Percentiles rank a stretch among this genome's conserved stretches.
Evolutionary conservation across 2,329 filamentous ascomycete species (phyloP).

Genomic region (Fusarium proliferatum): DNA sequence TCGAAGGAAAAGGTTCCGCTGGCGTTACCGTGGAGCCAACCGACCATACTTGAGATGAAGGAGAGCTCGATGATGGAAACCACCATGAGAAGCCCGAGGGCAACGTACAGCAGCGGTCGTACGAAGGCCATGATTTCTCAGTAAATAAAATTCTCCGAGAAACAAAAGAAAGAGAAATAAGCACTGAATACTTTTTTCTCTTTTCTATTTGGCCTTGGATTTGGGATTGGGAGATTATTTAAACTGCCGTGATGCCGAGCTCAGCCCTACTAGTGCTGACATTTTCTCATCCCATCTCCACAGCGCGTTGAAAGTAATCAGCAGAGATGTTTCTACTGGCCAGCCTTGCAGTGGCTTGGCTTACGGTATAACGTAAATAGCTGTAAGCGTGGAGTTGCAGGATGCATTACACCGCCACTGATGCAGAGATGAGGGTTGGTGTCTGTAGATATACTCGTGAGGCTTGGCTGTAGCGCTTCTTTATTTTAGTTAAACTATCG

Average conservation of each 20-base stretch:
- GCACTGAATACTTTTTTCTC: neutral
- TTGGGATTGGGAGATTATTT: constrained; percentile 3
- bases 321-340: neutral
- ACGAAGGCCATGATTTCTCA: neutral
- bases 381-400: constrained; percentile 2
- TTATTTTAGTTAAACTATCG: constrained; percentile 11
- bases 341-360: constrained; percentile 4
- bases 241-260: constrained; percentile 12
- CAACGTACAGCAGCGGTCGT: constrained; percentile 33
- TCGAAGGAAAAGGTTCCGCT: constrained; percentile 38
- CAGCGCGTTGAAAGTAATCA: neutral
- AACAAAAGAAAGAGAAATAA: neutral
- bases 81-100: constrained; percentile 44
- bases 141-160: neutral
- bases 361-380: constrained; percentile 5
- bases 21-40: constrained; percentile 43
- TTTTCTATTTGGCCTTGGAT: neutral
- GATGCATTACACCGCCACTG: constrained; percentile 9
- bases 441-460: neutral
- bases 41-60: constrained; percentile 44
- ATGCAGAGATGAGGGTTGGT: neutral
- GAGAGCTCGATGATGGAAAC: constrained; percentile 44
- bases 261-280: constrained; percentile 32
- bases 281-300: neutral
- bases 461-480: neutral